A percentile compares a stretch with the other conserved stretches of the same genome.
Conservation (phyloP, 169 alveolate genomes). For the Cardiosporidium cionae region DNA sequence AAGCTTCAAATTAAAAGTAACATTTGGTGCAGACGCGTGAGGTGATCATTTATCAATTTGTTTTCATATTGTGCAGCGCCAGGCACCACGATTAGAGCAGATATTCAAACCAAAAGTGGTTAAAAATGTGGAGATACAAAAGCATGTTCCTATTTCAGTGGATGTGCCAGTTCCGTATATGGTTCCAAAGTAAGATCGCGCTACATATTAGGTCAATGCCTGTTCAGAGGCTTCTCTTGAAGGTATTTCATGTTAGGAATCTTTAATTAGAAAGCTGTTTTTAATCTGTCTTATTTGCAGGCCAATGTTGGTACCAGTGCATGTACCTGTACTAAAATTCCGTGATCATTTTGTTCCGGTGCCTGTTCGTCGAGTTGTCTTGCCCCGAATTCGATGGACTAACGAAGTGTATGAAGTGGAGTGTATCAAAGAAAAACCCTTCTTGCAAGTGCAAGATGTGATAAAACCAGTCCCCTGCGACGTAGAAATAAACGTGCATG, state of each 20-base stretch:
- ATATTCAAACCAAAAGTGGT: slow-evolving; percentile 57
- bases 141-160: slow-evolving; percentile 64
- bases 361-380: slow-evolving; percentile 65
- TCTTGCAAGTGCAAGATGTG: slow-evolving; percentile 59
- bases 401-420: slow-evolving; percentile 68
- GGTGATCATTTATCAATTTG: too few species aligned
- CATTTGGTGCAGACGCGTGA: too few species aligned
- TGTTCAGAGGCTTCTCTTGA: too few species aligned
- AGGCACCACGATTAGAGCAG: slow-evolving; percentile 40
- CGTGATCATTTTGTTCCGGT: slow-evolving; percentile 71
- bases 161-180: slow-evolving; percentile 77
- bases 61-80: background rate
- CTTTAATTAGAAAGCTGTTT: too few species aligned
- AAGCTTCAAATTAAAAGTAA: background rate
- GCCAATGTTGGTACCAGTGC: slow-evolving; percentile 68
- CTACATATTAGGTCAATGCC: too few species aligned
- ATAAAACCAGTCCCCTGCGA: slow-evolving; percentile 71
- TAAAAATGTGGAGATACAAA: slow-evolving; percentile 52
- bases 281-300: background rate
- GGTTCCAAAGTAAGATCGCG: slow-evolving; percentile 66
- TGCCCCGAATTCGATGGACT: slow-evolving; percentile 69
- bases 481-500: slow-evolving; percentile 59
- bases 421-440: slow-evolving; percentile 67
- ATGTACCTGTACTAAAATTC: slow-evolving; percentile 70
- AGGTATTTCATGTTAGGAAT: too few species aligned